A percentile compares a stretch with the other conserved stretches of the same genome.
phyloP scores from a whole-genome alignment of 225 moss, liverwort and hornwort genomes.

The Sphagnum contortum region DNA sequence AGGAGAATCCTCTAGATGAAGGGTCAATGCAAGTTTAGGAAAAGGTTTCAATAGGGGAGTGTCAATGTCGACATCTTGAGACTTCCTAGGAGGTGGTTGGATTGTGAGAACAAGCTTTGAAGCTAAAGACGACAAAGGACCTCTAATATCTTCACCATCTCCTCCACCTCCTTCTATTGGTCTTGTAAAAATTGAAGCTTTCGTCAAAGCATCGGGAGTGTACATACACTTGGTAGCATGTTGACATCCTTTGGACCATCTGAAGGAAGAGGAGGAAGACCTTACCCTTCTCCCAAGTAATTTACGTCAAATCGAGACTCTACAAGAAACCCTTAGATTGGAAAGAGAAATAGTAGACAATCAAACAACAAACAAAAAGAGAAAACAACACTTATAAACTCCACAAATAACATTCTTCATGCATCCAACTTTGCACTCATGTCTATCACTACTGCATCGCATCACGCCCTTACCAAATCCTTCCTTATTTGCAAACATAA shows the following conservation, averaged over 20 bases:
- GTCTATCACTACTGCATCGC: too few species aligned
- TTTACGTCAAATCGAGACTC: slow-evolving; percentile 17
- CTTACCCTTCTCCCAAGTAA: slow-evolving; percentile 13
- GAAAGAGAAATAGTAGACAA: neutral
- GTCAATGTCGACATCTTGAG: slow-evolving; percentile 9
- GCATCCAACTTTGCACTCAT: too few species aligned
- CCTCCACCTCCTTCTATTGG: slow-evolving; percentile 12
- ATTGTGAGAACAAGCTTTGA: slow-evolving; percentile 31
- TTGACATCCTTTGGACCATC: slow-evolving; percentile 7
- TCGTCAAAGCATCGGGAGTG: slow-evolving; percentile 31
- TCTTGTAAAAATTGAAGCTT: slow-evolving; percentile 25
- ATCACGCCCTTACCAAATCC: too few species aligned
- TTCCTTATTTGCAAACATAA: too few species aligned
- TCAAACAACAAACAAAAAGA: too few species aligned
- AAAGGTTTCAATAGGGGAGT: slow-evolving; percentile 35
- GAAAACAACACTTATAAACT: too few species aligned
- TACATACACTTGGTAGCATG: slow-evolving; percentile 11
- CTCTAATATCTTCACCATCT: slow-evolving; percentile 4
- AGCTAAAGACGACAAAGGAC: slow-evolving; percentile 7
- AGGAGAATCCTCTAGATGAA: slow-evolving; percentile 1
- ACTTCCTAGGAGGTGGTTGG: slow-evolving; percentile 10
- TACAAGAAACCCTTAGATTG: slow-evolving; percentile 8
- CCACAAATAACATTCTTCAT: too few species aligned
- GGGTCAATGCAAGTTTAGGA: slow-evolving; percentile 13
- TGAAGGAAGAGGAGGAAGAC: slow-evolving; percentile 7